Percentiles rank a stretch among this genome's conserved stretches.
These are phyloP conservation scores for Populus hybrid DNA, from an alignment of 441 rosid species.

Conservation along the genomic window DNA sequence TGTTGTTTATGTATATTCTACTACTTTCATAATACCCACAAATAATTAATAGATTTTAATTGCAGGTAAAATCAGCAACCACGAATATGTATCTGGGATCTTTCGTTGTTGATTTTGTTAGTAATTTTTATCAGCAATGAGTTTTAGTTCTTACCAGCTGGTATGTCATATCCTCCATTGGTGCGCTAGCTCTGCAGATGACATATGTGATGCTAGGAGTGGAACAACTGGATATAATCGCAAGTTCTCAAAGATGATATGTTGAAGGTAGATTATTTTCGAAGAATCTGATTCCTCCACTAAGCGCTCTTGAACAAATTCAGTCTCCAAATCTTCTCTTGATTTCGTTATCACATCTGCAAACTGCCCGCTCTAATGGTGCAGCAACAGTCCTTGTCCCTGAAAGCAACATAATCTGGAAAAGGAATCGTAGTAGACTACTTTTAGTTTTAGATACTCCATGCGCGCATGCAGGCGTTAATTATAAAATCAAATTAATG, in stretches of 20 bases:
- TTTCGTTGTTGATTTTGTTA: no score
- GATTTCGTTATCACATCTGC: not conserved
- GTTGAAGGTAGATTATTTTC: slow-evolving; percentile 12
- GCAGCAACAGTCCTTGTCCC: slow-evolving; percentile 6
- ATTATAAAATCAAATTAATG: not conserved
- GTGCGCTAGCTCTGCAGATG: slow-evolving; percentile 12
- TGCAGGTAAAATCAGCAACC: no score
- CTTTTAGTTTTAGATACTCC: not conserved
- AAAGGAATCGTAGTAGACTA: not conserved
- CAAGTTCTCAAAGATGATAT: not conserved
- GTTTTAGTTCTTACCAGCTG: not conserved
- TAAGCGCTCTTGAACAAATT: not conserved
- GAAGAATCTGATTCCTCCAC: not conserved
- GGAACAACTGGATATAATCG: slow-evolving; percentile 12
- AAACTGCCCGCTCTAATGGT: slow-evolving; percentile 18
- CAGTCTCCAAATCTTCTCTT: not conserved
- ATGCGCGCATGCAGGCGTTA: no score
- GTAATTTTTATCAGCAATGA: no score
- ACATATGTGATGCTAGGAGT: not conserved
- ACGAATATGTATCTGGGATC: no score
- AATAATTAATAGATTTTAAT: no score
- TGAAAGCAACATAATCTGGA: slow-evolving; percentile 9
- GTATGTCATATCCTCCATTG: slow-evolving; percentile 9
- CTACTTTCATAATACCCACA: no score
- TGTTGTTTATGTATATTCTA: no score